Conservation (phyloP, 257 asterid species). For the Apocynum venetum region DNA sequence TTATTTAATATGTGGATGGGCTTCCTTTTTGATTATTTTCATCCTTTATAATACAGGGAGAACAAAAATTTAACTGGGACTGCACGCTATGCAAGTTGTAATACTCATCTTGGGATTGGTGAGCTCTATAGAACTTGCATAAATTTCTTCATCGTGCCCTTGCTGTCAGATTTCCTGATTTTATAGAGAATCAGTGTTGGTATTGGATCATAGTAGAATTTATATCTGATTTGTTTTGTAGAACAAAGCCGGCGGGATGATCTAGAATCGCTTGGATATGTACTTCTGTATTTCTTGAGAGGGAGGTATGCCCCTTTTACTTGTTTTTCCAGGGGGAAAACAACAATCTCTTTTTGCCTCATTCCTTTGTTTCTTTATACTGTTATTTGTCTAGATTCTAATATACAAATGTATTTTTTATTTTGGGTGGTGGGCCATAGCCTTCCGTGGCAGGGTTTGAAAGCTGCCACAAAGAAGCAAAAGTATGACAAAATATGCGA, state of each 20-base stretch:
- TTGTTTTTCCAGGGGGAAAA: background rate
- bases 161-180: background rate
- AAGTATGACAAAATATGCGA: slow-evolving; percentile 42
- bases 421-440: slow-evolving; percentile 11
- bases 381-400: slow-evolving; percentile 2
- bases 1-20: background rate
- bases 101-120: slow-evolving; percentile 98
- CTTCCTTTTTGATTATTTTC: slow-evolving; percentile 3
- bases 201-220: background rate
- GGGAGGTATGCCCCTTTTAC: slow-evolving; percentile 27
- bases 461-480: slow-evolving; percentile 42
- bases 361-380: background rate
- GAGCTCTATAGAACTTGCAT: slow-evolving; percentile 15
- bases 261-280: slow-evolving; percentile 50
- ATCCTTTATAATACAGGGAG: slow-evolving; percentile 55
- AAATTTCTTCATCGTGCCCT: background rate
- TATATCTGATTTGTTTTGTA: slow-evolving; percentile 10
- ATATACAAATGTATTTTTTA: background rate
- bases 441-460: slow-evolving; percentile 47
- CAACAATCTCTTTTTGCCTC: background rate
- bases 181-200: background rate
- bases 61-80: slow-evolving; percentile 94
- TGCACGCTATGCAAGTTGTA: slow-evolving; percentile 99
- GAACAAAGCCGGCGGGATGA: slow-evolving; percentile 53
- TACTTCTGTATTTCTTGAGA: slow-evolving; percentile 43